Conservation (phyloP, 768 basidiomycete species). For the Hygrophorus pudorinus region DNA sequence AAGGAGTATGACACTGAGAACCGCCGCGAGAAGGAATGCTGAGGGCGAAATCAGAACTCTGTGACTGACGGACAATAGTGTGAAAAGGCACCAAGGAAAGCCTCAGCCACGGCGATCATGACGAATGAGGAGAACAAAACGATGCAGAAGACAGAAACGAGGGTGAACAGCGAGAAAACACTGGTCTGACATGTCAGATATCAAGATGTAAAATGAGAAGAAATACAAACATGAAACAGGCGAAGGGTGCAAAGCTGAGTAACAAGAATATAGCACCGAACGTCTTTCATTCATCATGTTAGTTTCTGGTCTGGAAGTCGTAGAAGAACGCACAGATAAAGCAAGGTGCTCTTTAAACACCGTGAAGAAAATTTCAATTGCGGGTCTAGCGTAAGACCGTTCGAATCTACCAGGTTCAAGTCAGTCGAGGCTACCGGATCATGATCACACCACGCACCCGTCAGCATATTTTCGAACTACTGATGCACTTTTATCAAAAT, state of each 20-base stretch:
- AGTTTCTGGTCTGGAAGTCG: neutral
- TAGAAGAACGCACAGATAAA: constrained; percentile 19
- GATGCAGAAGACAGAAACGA: constrained; percentile 23
- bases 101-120: constrained; percentile 19
- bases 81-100: constrained; percentile 21
- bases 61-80: constrained; percentile 8
- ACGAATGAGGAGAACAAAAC: constrained; percentile 25
- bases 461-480: constrained; percentile 27
- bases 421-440: neutral
- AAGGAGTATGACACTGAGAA: constrained; percentile 14
- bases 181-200: constrained; percentile 4
- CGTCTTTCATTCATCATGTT: constrained; percentile 21
- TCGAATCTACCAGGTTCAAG: constrained; percentile 27
- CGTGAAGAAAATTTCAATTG: constrained; percentile 20
- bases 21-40: constrained; percentile 14
- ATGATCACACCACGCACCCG: constrained; percentile 14
- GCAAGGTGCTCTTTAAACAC: constrained; percentile 26
- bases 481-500: constrained; percentile 26
- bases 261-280: constrained; percentile 29
- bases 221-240: constrained; percentile 29
- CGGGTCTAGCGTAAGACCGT: constrained; percentile 32
- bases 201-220: neutral
- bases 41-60: constrained; percentile 13
- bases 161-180: constrained; percentile 22
- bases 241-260: constrained; percentile 25